Percentiles rank a stretch among this genome's conserved stretches.
These are phyloP conservation scores for Nyssa sinensis DNA, from an alignment of 148 eudicot genomes.

Conservation along the genomic window DNA sequence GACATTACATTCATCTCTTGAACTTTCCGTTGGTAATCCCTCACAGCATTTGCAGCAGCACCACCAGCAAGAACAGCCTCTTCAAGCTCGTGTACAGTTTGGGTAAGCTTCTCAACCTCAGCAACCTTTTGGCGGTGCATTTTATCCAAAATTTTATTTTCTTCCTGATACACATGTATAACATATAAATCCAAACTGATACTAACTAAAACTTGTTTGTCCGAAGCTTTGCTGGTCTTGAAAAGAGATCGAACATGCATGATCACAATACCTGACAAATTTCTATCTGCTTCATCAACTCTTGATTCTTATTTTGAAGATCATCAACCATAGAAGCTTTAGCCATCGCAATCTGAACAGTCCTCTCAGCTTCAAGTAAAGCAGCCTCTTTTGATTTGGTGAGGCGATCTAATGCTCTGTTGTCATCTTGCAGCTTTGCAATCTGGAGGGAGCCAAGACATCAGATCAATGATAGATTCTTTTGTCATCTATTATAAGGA, in stretches of 20 bases:
- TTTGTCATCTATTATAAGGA: neutral
- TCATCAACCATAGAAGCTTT: slow-evolving; percentile 80
- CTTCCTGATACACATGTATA: slow-evolving; percentile 41
- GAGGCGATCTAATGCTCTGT: slow-evolving; percentile 62
- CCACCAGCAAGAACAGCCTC: slow-evolving; percentile 81
- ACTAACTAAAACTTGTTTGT: neutral
- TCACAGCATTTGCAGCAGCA: slow-evolving; percentile 74
- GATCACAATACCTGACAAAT: slow-evolving; percentile 53
- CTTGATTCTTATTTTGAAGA: slow-evolving; percentile 70
- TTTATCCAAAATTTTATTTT: slow-evolving; percentile 66
- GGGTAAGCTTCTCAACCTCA: slow-evolving; percentile 67
- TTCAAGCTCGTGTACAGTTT: slow-evolving; percentile 66
- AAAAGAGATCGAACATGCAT: neutral
- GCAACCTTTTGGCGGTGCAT: slow-evolving; percentile 75
- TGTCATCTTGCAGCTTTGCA: slow-evolving; percentile 73
- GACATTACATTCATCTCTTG: slow-evolving; percentile 67
- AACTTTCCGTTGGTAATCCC: slow-evolving; percentile 72
- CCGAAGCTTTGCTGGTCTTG: neutral
- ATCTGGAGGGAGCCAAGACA: slow-evolving; percentile 34
- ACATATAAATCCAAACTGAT: neutral
- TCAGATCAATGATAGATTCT: neutral
- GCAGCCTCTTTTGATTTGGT: slow-evolving; percentile 81
- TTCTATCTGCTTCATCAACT: slow-evolving; percentile 70
- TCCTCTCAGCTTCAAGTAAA: slow-evolving; percentile 66
- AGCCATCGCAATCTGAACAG: slow-evolving; percentile 65